phyloP scores from a whole-genome alignment of 2,329 filamentous ascomycete species.

The Proliferodiscus dingleyae region DNA sequence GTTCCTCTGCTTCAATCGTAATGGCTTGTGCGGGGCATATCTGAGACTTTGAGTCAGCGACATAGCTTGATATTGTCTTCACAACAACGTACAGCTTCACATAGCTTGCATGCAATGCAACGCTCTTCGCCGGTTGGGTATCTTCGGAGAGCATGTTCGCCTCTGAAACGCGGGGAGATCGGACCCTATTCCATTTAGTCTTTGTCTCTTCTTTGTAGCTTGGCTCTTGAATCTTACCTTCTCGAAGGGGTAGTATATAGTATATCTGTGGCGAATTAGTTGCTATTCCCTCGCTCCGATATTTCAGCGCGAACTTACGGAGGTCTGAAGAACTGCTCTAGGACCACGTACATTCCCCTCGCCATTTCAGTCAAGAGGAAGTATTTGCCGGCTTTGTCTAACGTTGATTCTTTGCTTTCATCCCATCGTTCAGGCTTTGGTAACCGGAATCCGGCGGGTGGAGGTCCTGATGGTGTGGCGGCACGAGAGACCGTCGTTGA shows the following conservation, averaged over 20 bases:
- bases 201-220: conserved; percentile 2
- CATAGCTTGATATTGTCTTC: neutral
- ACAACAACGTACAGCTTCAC: conserved; percentile 65
- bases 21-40: conserved; percentile 98
- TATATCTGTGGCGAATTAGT: conserved; percentile 62
- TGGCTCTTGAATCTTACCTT: conserved; percentile 52
- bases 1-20: conserved; percentile 98
- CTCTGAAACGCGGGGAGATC: conserved; percentile 95
- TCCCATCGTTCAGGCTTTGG: conserved; percentile 73
- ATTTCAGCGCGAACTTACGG: conserved; percentile 62
- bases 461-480: conserved; percentile 71
- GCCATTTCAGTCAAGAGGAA: conserved; percentile 95
- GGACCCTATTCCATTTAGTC: conserved; percentile 57
- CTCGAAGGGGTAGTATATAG: conserved; percentile 97
- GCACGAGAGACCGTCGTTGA: conserved; percentile 27
- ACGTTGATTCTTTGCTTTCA: conserved; percentile 66
- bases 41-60: conserved; percentile 34
- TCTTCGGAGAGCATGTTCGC: conserved; percentile 91
- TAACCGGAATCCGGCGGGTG: conserved; percentile 76
- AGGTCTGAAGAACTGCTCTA: conserved; percentile 98
- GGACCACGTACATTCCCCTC: conserved; percentile 93
- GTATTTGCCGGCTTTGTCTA: conserved; percentile 86
- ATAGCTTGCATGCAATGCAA: conserved; percentile 99
- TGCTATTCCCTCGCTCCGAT: conserved; percentile 9
- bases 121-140: conserved; percentile 98